Evolutionary conservation across 352 stramenopile species (phyloP), one percentile per base, ranked within the genome.

Genomic region (Blastocystis sp.): DNA sequence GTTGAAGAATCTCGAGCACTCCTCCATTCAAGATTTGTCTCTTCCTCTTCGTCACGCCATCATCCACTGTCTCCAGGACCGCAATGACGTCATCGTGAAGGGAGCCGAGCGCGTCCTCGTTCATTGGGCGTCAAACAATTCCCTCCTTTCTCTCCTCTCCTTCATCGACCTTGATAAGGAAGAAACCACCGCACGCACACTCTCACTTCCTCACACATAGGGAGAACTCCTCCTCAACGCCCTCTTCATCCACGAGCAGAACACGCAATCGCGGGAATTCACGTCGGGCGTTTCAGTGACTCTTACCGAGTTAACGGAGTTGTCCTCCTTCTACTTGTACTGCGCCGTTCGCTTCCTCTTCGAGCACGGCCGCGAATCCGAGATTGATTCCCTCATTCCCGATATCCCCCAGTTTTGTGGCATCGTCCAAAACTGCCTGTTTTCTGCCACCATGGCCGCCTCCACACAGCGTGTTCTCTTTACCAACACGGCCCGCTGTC

Each of bases 301-400:
- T 48, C 21, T 81, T 19, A 2, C 66, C 11, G 28, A 76, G 48
- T 28, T 76, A 9, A 76, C 66, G 52, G 42, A 43, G n/a, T 38
- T 81, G 34, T 40, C 48, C 24, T 62, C 38, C 6, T 81, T 81
- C 43, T 81, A 81, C 54, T 19, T 81, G 21, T 81, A 81, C n/a
- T 81, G 24, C 38, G 17, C n/a, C 38, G 70, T 81, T 43, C 70
- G 70, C 59, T 81, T 62, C 61, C 59, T 81, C n/a, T 81, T 81
- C 28, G 70, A 81, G 45, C 42, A 81, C 14, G 19, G 65, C 0
- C 70, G 38, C 11, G 70, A 81, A 48, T 63, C 34, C n/a, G 52
- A 62, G 24, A 81, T 81, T 19, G 70, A 81, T 42, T 48, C 17
- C 24, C 59, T 81, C 10, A 81, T 81, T 81, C 59, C 70, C 3